phyloP scores from a whole-genome alignment of 805 yeast genomes.

The Saccharomycopsis sp. region DNA sequence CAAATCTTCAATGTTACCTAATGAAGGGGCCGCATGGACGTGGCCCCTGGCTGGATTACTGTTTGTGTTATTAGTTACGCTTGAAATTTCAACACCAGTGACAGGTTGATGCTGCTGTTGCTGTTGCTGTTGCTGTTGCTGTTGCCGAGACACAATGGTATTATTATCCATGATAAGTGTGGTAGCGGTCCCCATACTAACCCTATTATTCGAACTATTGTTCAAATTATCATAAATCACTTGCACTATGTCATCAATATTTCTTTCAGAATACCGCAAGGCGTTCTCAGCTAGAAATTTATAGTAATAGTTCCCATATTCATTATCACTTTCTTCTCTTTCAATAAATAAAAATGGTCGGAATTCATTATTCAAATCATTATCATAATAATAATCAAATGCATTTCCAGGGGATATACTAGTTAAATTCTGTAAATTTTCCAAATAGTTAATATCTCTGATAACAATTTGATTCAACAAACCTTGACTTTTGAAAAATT shows the following conservation, averaged over 20 bases:
- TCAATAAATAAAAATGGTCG: conserved; percentile 19
- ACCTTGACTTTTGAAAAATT: conserved; percentile 15
- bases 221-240: conserved; percentile 18
- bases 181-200: background rate
- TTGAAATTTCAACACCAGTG: background rate
- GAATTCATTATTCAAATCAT: conserved; percentile 13
- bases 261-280: conserved; percentile 19
- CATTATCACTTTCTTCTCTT: conserved; percentile 5
- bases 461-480: conserved; percentile 18
- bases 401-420: conserved; percentile 1
- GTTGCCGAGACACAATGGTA: conserved; percentile 1
- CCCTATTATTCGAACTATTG: conserved; percentile 10
- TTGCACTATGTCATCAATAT: conserved; percentile 21
- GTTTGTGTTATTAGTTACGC: conserved; percentile 2
- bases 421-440: conserved; percentile 13
- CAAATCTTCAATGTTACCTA: conserved; percentile 11
- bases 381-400: conserved; percentile 19
- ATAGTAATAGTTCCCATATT: conserved; percentile 21
- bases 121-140: background rate
- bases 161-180: background rate
- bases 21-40: background rate
- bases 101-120: background rate
- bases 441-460: conserved; percentile 16
- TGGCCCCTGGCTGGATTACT: conserved; percentile 1
- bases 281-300: conserved; percentile 22